Conservation (phyloP, 2,329 filamentous ascomycete genomes). For the Cladophialophora yegresii region DNA sequence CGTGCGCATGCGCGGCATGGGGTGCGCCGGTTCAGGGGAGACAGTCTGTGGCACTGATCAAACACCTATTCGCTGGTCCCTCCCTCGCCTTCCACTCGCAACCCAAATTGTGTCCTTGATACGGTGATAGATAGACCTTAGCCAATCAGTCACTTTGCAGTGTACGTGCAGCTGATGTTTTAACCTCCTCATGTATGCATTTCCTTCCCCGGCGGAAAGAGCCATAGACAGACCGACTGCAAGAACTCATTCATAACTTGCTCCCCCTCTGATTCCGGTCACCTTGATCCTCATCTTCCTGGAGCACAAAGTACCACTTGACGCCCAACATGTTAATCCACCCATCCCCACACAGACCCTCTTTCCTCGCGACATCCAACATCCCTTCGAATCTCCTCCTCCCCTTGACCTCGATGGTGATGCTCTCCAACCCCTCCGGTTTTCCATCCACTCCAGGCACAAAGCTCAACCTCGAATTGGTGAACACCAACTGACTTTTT, state of each 20-base stretch:
- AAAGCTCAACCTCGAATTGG: slow-evolving; percentile 44
- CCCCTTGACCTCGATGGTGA: slow-evolving; percentile 45
- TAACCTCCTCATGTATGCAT: too few relatives aligned
- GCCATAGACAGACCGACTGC: neutral
- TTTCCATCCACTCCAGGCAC: slow-evolving; percentile 40
- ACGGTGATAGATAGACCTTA: too few relatives aligned
- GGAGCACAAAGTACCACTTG: slow-evolving; percentile 42
- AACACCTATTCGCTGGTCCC: too few relatives aligned
- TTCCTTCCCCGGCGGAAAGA: neutral
- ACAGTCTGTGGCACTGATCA: neutral
- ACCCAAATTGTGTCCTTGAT: too few relatives aligned
- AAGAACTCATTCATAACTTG: slow-evolving; percentile 15
- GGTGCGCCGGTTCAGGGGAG: neutral
- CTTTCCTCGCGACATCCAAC: slow-evolving; percentile 39
- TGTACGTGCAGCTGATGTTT: too few relatives aligned
- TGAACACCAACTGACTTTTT: slow-evolving; percentile 39
- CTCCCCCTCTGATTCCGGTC: slow-evolving; percentile 2
- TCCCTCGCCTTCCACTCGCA: too few relatives aligned
- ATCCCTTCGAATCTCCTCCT: slow-evolving; percentile 41
- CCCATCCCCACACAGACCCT: slow-evolving; percentile 40
- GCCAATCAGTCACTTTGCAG: too few relatives aligned
- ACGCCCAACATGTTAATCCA: slow-evolving; percentile 45
- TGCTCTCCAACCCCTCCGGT: slow-evolving; percentile 44
- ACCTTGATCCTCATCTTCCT: slow-evolving; percentile 1
- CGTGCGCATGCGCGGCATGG: neutral